phyloP scores from a whole-genome alignment of 371 early-diverging fungal genomes.

The Nematocida ausubeli region DNA sequence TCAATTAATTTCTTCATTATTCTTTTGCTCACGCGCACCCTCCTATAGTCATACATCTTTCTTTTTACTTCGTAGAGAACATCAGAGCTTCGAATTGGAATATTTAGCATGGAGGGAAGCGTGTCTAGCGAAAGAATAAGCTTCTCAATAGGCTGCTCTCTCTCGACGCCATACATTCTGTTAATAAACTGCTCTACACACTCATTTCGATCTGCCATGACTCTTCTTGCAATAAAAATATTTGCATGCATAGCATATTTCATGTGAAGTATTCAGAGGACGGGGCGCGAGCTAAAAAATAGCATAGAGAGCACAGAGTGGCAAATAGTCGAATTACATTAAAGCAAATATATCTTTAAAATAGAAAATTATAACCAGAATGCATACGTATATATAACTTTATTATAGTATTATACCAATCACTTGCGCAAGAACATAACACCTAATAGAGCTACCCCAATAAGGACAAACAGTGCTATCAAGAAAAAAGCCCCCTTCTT shows the following conservation, averaged over 20 bases:
- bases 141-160: constrained; percentile 29
- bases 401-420: background rate
- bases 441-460: background rate
- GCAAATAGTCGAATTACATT: too few relatives aligned
- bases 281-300: background rate
- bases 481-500: background rate
- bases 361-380: too few relatives aligned
- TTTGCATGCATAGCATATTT: background rate
- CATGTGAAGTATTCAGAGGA: too few relatives aligned
- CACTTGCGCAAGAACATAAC: background rate
- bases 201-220: constrained; percentile 7
- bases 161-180: constrained; percentile 20
- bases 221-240: constrained; percentile 21
- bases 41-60: constrained; percentile 28
- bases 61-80: constrained; percentile 12
- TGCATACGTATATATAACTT: background rate
- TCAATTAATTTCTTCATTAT: constrained; percentile 45
- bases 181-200: constrained; percentile 22
- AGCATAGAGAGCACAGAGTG: background rate
- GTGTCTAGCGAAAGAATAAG: constrained; percentile 21
- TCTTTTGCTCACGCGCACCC: constrained; percentile 11
- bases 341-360: too few relatives aligned
- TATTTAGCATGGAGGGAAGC: background rate
- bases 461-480: background rate
- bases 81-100: background rate